Evolutionary conservation across 192 early-diverging fungal genomes (phyloP).

Genomic region (Coemansia sp.): DNA sequence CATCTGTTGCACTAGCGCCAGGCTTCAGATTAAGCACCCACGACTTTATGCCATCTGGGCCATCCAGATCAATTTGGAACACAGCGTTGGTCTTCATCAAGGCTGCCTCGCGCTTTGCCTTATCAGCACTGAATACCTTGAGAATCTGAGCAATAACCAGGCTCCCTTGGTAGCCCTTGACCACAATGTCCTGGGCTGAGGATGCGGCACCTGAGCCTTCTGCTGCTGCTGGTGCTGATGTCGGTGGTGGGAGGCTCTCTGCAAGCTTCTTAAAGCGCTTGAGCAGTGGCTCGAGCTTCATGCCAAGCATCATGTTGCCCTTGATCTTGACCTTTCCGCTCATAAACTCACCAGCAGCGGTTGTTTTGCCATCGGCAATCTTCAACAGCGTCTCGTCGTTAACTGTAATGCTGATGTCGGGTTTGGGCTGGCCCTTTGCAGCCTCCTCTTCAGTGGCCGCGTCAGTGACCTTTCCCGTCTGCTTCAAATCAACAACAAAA

Average conservation of each 20-base stretch:
- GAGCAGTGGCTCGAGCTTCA: slow-evolving; percentile 70
- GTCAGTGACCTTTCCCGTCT: slow-evolving; percentile 63
- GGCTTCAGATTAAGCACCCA: slow-evolving; percentile 90
- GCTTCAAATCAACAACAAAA: slow-evolving; percentile 89
- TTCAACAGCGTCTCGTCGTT: slow-evolving; percentile 78
- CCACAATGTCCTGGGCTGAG: slow-evolving; percentile 50
- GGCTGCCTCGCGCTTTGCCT: slow-evolving; percentile 62
- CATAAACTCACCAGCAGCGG: slow-evolving; percentile 91
- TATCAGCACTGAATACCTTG: slow-evolving; percentile 58
- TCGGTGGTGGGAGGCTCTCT: slow-evolving; percentile 35
- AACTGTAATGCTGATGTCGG: slow-evolving; percentile 76
- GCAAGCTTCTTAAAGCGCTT: slow-evolving; percentile 57
- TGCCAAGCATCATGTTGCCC: slow-evolving; percentile 74
- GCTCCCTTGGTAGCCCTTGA: slow-evolving; percentile 74
- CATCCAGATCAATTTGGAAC: slow-evolving; percentile 87
- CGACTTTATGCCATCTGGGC: slow-evolving; percentile 63
- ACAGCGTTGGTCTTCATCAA: slow-evolving; percentile 80
- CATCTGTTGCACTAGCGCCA: slow-evolving; percentile 60
- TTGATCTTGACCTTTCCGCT: slow-evolving; percentile 85
- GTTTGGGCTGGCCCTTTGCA: slow-evolving; percentile 63
- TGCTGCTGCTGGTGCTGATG: slow-evolving; percentile 10
- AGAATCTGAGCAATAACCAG: slow-evolving; percentile 72
- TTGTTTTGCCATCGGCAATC: slow-evolving; percentile 80
- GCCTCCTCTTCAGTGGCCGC: slow-evolving; percentile 57
- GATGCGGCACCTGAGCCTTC: slow-evolving; percentile 19